Evolutionary conservation across 768 basidiomycete species (phyloP).

Genomic region (Coprinopsis sp.): DNA sequence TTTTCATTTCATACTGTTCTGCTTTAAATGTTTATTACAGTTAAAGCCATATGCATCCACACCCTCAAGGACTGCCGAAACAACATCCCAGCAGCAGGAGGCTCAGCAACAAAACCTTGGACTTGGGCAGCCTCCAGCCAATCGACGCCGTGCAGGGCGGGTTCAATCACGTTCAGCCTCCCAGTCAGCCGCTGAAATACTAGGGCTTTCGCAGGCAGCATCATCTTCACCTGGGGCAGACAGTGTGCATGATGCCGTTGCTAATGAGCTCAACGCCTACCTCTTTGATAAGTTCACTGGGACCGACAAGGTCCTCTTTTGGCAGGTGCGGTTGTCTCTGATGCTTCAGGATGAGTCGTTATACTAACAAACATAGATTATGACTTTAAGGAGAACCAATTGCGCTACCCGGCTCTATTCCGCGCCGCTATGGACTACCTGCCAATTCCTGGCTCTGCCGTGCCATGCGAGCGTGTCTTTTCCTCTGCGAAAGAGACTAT

Average conservation of each 20-base stretch:
- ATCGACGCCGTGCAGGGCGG: no score
- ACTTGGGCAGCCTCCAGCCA: not conserved
- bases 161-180: no score
- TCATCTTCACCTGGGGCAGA: not conserved
- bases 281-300: not conserved
- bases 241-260: not conserved
- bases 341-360: not conserved
- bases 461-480: slow-evolving; percentile 16
- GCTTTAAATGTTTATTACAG: not conserved
- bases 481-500: no score
- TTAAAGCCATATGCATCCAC: not conserved
- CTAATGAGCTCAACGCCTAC: not conserved
- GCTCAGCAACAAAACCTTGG: not conserved
- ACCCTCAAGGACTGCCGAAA: not conserved
- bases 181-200: no score
- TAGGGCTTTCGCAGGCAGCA: not conserved
- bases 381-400: not conserved
- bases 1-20: not conserved
- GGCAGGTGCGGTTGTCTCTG: not conserved
- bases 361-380: no score
- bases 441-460: not conserved
- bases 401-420: not conserved
- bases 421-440: not conserved
- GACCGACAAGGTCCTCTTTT: not conserved
- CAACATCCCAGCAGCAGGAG: not conserved